phyloP scores from a whole-genome alignment of 306 rosid species.

The Betula pendula region DNA sequence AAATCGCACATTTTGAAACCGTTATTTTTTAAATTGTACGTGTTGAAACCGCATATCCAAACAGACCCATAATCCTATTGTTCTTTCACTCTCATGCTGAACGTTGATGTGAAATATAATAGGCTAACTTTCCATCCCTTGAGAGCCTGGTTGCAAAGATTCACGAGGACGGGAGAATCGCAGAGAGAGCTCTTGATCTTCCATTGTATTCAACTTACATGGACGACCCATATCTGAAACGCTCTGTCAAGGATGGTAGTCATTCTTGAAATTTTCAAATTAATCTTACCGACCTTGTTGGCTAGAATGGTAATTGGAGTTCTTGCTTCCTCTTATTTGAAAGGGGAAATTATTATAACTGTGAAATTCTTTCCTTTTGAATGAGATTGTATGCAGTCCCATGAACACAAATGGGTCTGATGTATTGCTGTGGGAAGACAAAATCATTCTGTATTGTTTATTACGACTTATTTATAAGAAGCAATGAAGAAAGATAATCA shows the following conservation, averaged over 20 bases:
- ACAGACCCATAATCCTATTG: background rate
- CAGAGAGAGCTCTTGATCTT: conserved; percentile 87
- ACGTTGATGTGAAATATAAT: conserved; percentile 26
- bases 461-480: conserved; percentile 1
- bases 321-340: background rate
- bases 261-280: background rate
- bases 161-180: conserved; percentile 68
- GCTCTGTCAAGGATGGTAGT: conserved; percentile 20
- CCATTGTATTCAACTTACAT: conserved; percentile 66
- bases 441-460: conserved; percentile 1
- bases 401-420: conserved; percentile 2
- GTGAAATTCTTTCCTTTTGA: no score
- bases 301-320: background rate
- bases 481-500: background rate
- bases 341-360: background rate
- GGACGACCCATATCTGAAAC: conserved; percentile 59
- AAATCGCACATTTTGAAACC: no score
- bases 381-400: background rate
- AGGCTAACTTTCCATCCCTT: conserved; percentile 80
- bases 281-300: background rate
- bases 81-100: conserved; percentile 26
- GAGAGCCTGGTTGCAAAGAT: conserved; percentile 76
- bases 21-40: no score
- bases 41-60: no score
- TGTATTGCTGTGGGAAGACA: background rate